Evolutionary conservation across 2,329 filamentous ascomycete genomes (phyloP).

Genomic region (Penicillium sp.): DNA sequence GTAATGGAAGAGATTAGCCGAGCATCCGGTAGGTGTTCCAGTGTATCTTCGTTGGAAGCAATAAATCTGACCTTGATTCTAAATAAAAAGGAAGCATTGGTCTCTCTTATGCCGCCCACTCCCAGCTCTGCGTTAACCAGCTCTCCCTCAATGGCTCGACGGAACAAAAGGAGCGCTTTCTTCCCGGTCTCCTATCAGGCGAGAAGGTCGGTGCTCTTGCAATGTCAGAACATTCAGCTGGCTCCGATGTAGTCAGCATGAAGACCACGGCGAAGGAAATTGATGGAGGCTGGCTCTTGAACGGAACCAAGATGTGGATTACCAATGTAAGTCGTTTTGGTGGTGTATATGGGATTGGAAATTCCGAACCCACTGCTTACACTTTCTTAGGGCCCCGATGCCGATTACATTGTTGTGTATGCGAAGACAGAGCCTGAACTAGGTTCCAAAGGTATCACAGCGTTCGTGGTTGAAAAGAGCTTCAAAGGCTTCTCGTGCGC

Average conservation of each 20-base stretch:
- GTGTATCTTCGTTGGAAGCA: neutral
- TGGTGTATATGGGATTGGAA: neutral
- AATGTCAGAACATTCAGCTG: slow-evolving; percentile 90
- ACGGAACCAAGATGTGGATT: slow-evolving; percentile 99
- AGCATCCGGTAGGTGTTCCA: slow-evolving; percentile 62
- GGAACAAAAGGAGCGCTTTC: slow-evolving; percentile 75
- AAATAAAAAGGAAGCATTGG: slow-evolving; percentile 49
- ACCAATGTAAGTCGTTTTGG: slow-evolving; percentile 65
- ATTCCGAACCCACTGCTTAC: neutral
- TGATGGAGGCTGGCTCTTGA: slow-evolving; percentile 80
- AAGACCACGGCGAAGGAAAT: slow-evolving; percentile 76
- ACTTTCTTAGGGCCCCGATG: slow-evolving; percentile 66
- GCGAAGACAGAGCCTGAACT: slow-evolving; percentile 83
- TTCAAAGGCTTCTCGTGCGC: slow-evolving; percentile 78
- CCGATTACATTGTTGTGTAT: slow-evolving; percentile 92
- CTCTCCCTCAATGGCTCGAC: slow-evolving; percentile 80
- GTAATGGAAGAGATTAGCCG: slow-evolving; percentile 94
- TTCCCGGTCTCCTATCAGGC: slow-evolving; percentile 78
- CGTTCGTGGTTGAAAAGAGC: slow-evolving; percentile 76
- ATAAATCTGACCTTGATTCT: neutral
- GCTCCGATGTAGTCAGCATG: slow-evolving; percentile 95
- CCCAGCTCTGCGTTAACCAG: slow-evolving; percentile 95
- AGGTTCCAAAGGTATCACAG: slow-evolving; percentile 87
- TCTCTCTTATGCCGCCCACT: slow-evolving; percentile 92
- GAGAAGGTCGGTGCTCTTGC: slow-evolving; percentile 81